phyloP scores from a whole-genome alignment of 345 rosid genomes.

The Arabis hirsuta region DNA sequence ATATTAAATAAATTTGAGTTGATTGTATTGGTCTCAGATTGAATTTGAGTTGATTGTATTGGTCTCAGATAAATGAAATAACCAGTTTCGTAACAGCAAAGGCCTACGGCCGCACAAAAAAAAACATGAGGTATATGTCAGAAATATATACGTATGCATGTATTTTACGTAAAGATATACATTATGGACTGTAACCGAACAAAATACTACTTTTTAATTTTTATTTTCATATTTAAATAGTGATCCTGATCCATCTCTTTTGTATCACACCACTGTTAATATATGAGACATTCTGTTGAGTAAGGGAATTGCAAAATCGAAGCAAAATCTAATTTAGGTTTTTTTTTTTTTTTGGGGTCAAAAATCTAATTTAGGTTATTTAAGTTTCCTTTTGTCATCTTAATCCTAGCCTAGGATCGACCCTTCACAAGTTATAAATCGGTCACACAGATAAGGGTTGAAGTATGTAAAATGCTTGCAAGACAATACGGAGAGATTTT shows the following conservation, averaged over 20 bases:
- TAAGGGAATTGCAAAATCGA: background rate
- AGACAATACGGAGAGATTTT: too few species aligned
- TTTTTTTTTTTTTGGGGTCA: too few species aligned
- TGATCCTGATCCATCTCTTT: background rate
- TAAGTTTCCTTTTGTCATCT: background rate
- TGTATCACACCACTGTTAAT: background rate
- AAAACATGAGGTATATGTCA: conserved; percentile 8
- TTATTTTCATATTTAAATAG: background rate
- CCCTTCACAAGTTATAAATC: too few species aligned
- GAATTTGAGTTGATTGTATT: too few species aligned
- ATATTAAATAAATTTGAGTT: background rate
- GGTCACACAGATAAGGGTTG: too few species aligned
- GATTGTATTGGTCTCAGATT: too few species aligned
- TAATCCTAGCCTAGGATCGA: too few species aligned
- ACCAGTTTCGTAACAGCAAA: background rate
- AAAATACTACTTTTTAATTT: conserved; percentile 26
- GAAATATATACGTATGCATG: conserved; percentile 9
- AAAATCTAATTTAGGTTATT: background rate
- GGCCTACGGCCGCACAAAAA: conserved; percentile 5
- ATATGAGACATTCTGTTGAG: background rate
- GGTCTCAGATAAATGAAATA: too few species aligned
- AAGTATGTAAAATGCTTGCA: too few species aligned
- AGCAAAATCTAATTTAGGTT: conserved; percentile 1
- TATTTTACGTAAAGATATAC: background rate
- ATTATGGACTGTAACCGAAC: conserved; percentile 23